These are phyloP conservation scores for Trichoderma sp. DNA, from an alignment of 2,329 filamentous ascomycete species.

Conservation along the genomic window DNA sequence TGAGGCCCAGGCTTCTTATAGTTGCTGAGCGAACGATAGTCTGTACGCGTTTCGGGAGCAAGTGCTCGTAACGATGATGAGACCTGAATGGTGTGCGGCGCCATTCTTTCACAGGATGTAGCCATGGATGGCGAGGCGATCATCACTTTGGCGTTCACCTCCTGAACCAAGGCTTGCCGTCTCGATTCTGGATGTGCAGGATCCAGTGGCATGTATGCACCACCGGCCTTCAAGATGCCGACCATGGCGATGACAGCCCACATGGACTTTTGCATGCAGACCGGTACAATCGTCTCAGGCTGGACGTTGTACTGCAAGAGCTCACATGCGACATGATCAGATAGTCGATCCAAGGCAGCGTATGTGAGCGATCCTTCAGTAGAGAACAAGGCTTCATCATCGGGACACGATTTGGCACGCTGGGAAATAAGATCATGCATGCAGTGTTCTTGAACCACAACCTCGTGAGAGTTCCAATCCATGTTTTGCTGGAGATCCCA, in stretches of 20 bases:
- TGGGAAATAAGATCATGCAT: constrained; percentile 14
- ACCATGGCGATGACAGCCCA: constrained; percentile 18
- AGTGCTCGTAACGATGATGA: not conserved
- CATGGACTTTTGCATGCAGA: constrained; percentile 24
- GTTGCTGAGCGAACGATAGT: not conserved
- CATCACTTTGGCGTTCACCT: constrained; percentile 26
- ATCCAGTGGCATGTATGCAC: constrained; percentile 21
- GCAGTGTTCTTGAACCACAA: constrained; percentile 1
- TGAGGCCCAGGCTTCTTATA: not conserved
- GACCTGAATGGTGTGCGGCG: not conserved
- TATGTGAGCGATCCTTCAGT: constrained; percentile 15
- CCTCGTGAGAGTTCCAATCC: constrained; percentile 5
- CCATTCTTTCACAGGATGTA: not conserved
- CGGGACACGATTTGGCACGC: not conserved
- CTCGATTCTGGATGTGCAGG: constrained; percentile 14
- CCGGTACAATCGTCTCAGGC: constrained; percentile 6
- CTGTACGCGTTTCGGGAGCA: not conserved
- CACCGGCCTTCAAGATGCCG: constrained; percentile 24
- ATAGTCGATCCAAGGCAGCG: not conserved
- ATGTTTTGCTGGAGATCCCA: constrained; percentile 22
- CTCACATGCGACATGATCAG: constrained; percentile 11
- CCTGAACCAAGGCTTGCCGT: constrained; percentile 22
- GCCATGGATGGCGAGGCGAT: constrained; percentile 17
- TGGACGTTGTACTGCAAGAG: constrained; percentile 3
- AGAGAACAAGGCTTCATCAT: constrained; percentile 15